Evolutionary conservation across 2,329 filamentous ascomycete species (phyloP), one percentile per base, ranked within the genome.

Genomic region (Fusarium tricinctum): DNA sequence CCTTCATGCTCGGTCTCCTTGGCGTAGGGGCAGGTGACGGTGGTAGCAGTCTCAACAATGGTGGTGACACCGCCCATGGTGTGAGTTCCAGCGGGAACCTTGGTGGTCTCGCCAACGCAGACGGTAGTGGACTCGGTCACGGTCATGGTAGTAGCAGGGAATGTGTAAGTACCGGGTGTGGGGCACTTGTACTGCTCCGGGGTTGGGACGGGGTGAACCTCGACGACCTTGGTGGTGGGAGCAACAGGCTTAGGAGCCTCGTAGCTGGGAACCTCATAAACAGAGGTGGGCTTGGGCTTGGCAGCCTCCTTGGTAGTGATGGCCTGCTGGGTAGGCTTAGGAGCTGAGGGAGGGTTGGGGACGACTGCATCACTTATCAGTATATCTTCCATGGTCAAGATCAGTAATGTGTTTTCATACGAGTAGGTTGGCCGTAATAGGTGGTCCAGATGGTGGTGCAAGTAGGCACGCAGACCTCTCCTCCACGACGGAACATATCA

Each of bases 381-480:
- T 49, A 48, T n/a, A 15, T 43, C 39, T 46, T 9, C 20, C 26
- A 9, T 28, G 9, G 15, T 9, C 20, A 2, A 13, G 6, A 43
- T 40, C 23, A 35, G 20, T 20, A 14, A 46, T 14, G 19, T 58
- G 20, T 9, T 9, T 47, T 83, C 86, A 60, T 86, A 92, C 91
- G 81, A 70, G 87, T 91, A 57, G 88, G 80, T 76, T 87, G 83
- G 76, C 91, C 91, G 74, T 87, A 89, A 81, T 87, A 85, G 76
- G 90, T 92, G 78, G 86, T 87, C 81, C 89, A 91, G 83, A 91
- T 88, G 78, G 92, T 93, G 70, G 86, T 91, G 87, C 92, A 95
- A 66, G 86, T 86, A 48, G 82, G 81, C 35, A 80, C 76, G 78
- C 91, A 93, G 67, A 84, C 80, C 73, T 78, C 77, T 70, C 73